Evolutionary conservation across 441 rosid species (phyloP).

Genomic region (Euphorbia corollata): DNA sequence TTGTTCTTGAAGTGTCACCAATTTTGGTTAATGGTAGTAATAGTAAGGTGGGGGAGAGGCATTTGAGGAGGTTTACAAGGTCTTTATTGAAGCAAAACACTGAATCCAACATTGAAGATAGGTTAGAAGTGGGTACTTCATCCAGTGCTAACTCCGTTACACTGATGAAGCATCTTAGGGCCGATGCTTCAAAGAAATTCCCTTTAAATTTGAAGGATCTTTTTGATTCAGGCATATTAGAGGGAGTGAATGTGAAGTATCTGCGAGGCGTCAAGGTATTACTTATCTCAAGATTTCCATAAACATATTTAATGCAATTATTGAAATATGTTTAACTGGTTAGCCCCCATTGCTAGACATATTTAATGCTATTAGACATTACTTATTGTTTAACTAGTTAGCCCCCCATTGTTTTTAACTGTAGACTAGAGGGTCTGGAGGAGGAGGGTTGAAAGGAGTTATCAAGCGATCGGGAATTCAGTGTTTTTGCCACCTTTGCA

Average conservation of each 20-base stretch:
- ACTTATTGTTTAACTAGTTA: background rate
- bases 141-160: conserved; percentile 16
- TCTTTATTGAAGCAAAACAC: conserved; percentile 43
- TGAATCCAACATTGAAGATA: conserved; percentile 25
- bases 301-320: background rate
- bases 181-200: conserved; percentile 33
- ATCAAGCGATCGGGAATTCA: conserved; percentile 52
- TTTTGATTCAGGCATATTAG: conserved; percentile 66
- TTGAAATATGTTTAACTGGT: background rate
- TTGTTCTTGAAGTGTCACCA: conserved; percentile 2
- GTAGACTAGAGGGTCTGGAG: conserved; percentile 43
- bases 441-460: conserved; percentile 50
- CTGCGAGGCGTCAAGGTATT: conserved; percentile 54
- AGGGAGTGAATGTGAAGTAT: conserved; percentile 62
- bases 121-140: conserved; percentile 21
- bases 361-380: background rate
- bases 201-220: conserved; percentile 58
- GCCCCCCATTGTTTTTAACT: conserved; percentile 9
- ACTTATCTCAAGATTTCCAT: background rate
- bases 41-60: conserved; percentile 26
- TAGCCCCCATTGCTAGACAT: background rate
- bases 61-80: conserved; percentile 67
- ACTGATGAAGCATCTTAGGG: conserved; percentile 27
- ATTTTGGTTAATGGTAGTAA: conserved; percentile 23
- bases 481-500: conserved; percentile 67